Evolutionary conservation across 2,329 filamentous ascomycete species (phyloP).

Genomic region (Stenocarpella maydis): DNA sequence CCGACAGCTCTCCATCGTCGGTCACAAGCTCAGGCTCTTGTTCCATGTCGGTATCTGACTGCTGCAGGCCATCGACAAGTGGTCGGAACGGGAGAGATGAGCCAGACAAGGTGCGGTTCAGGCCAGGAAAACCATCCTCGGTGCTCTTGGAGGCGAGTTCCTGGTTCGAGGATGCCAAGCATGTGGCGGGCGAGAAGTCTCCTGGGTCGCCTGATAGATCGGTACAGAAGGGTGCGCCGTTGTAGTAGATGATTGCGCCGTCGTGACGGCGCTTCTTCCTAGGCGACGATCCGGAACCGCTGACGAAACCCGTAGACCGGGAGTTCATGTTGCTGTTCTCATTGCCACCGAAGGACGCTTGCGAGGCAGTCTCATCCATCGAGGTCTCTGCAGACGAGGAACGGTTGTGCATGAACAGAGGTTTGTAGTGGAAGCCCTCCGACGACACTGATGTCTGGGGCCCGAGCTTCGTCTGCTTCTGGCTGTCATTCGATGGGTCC

Average conservation of each 20-base stretch:
- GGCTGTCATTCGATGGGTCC: slow-evolving; percentile 47
- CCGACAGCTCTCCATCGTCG: slow-evolving; percentile 45
- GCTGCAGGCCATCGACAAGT: slow-evolving; percentile 51
- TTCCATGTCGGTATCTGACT: slow-evolving; percentile 39
- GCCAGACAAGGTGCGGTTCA: slow-evolving; percentile 57
- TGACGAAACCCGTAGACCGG: slow-evolving; percentile 55
- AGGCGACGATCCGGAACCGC: slow-evolving; percentile 56
- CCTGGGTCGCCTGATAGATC: slow-evolving; percentile 76
- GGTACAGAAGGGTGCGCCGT: slow-evolving; percentile 79
- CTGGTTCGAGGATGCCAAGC: slow-evolving; percentile 56
- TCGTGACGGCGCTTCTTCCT: slow-evolving; percentile 64
- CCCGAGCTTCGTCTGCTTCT: slow-evolving; percentile 48
- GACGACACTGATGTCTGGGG: slow-evolving; percentile 48
- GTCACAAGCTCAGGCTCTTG: slow-evolving; percentile 44
- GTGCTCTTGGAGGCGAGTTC: slow-evolving; percentile 43
- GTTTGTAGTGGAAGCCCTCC: slow-evolving; percentile 69
- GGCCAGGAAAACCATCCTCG: slow-evolving; percentile 39
- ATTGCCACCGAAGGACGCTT: slow-evolving; percentile 52
- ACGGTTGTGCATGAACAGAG: slow-evolving; percentile 63
- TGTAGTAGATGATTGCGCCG: slow-evolving; percentile 86
- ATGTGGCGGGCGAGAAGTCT: slow-evolving; percentile 56
- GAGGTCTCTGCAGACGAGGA: slow-evolving; percentile 58
- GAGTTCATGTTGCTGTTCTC: slow-evolving; percentile 59
- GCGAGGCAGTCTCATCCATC: slow-evolving; percentile 56
- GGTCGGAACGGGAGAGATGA: slow-evolving; percentile 59